A percentile compares a stretch with the other conserved stretches of the same genome.
Conservation (phyloP, 768 basidiomycete genomes). For the Termitomyces sp. region DNA sequence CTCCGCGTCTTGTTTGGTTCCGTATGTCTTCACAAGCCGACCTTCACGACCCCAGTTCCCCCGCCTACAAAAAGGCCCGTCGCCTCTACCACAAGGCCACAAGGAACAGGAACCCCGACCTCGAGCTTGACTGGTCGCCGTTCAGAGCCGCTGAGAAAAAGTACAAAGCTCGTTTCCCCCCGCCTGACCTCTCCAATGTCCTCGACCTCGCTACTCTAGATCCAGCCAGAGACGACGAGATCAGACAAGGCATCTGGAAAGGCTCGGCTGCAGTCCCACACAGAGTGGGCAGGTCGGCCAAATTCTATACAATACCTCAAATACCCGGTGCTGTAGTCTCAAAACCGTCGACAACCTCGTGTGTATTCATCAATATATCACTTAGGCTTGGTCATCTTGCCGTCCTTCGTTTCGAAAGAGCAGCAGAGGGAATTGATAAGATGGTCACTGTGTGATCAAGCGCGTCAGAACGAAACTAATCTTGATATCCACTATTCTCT, state of each 20-base stretch:
- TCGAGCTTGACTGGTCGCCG: constrained; percentile 59
- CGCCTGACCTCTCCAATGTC: constrained; percentile 63
- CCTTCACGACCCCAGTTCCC: constrained; percentile 39
- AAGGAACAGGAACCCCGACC: constrained; percentile 38
- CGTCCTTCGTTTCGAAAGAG: constrained; percentile 55
- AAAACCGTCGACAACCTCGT: background rate
- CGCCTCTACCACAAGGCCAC: constrained; percentile 57
- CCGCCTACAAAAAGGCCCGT: constrained; percentile 54
- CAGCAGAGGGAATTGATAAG: constrained; percentile 65
- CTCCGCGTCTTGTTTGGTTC: constrained; percentile 22
- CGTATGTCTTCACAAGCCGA: constrained; percentile 25
- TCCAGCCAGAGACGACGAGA: constrained; percentile 31
- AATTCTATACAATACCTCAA: constrained; percentile 42
- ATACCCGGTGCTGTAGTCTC: constrained; percentile 46
- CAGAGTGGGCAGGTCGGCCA: constrained; percentile 15
- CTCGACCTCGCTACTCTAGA: constrained; percentile 60
- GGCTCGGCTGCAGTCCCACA: constrained; percentile 36
- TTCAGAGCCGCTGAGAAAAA: constrained; percentile 77
- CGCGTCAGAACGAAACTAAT: constrained; percentile 78
- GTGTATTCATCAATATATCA: constrained; percentile 11
- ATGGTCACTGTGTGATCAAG: constrained; percentile 74
- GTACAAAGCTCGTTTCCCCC: constrained; percentile 76
- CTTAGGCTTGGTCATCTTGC: constrained; percentile 81
- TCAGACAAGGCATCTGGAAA: constrained; percentile 39
- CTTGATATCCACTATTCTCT: constrained; percentile 82